These are phyloP conservation scores for Colletotrichum liaoningense DNA, from an alignment of 2,329 filamentous ascomycete genomes.

Conservation along the genomic window DNA sequence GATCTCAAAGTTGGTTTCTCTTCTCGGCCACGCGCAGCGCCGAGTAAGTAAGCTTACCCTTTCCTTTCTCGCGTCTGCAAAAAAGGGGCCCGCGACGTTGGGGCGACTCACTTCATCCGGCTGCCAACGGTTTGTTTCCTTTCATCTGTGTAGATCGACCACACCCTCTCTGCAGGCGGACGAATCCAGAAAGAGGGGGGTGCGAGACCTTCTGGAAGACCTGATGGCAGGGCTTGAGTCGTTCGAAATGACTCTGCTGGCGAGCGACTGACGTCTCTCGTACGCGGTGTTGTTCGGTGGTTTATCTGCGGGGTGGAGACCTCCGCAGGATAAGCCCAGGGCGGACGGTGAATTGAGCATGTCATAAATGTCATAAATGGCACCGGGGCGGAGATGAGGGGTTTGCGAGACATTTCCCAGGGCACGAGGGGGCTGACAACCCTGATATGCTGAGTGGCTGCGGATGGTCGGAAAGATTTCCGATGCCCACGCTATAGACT, in stretches of 20 bases:
- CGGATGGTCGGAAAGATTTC: neutral
- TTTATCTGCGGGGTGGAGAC: conserved; percentile 24
- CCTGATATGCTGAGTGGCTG: conserved; percentile 11
- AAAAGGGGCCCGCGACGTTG: neutral
- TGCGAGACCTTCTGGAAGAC: neutral
- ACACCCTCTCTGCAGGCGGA: neutral
- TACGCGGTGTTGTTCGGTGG: neutral
- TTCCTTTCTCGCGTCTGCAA: neutral
- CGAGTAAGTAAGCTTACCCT: neutral
- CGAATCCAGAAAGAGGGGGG: neutral
- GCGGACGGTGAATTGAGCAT: conserved; percentile 1
- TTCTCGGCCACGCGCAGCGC: neutral
- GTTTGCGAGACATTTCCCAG: neutral
- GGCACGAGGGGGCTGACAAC: neutral
- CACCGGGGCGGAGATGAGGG: conserved; percentile 3
- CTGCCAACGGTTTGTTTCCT: neutral
- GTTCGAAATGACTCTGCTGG: neutral
- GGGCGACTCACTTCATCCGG: conserved; percentile 9
- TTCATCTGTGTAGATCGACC: neutral
- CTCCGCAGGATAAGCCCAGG: conserved; percentile 14
- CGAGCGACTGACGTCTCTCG: neutral
- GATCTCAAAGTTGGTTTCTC: neutral
- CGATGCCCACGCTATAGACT: neutral
- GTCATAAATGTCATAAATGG: neutral
- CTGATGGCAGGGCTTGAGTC: neutral